Evolutionary conservation across 78 protist species (phyloP).

Genomic region (Planoprotostelium fungivorum): DNA sequence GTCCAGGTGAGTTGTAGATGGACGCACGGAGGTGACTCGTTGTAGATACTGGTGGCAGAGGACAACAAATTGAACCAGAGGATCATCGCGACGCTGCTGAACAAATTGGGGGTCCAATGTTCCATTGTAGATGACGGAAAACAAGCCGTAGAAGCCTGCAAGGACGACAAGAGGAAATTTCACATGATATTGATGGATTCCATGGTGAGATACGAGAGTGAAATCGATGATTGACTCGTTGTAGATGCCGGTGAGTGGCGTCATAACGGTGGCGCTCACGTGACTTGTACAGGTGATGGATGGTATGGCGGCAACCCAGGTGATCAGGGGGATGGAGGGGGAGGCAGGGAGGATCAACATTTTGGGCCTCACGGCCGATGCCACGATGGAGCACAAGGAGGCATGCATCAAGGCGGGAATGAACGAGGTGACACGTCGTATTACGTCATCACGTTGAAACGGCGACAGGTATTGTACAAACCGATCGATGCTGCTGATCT

Average conservation of each 20-base stretch:
- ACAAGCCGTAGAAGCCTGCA: not conserved
- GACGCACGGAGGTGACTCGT: not conserved
- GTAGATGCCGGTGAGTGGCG: not conserved
- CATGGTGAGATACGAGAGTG: not conserved
- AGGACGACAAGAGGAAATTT: no score
- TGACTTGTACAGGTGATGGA: not conserved
- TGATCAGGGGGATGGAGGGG: no score
- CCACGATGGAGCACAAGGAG: no score
- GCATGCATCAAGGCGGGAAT: no score
- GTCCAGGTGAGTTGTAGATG: not conserved
- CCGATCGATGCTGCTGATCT: not conserved
- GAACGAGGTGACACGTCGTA: no score
- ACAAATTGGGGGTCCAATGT: not conserved
- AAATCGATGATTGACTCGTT: not conserved
- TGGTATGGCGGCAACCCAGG: not conserved
- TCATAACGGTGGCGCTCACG: not conserved
- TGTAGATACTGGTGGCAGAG: not conserved
- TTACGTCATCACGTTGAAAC: no score
- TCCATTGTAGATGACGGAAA: not conserved
- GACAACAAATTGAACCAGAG: not conserved
- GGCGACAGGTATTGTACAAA: not conserved
- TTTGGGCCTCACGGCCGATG: no score
- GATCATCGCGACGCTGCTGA: not conserved
- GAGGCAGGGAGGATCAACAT: no score
- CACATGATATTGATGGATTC: not conserved